Conservation (phyloP, 176 grass and related monocot species). For the Cymbopogon citratus region DNA sequence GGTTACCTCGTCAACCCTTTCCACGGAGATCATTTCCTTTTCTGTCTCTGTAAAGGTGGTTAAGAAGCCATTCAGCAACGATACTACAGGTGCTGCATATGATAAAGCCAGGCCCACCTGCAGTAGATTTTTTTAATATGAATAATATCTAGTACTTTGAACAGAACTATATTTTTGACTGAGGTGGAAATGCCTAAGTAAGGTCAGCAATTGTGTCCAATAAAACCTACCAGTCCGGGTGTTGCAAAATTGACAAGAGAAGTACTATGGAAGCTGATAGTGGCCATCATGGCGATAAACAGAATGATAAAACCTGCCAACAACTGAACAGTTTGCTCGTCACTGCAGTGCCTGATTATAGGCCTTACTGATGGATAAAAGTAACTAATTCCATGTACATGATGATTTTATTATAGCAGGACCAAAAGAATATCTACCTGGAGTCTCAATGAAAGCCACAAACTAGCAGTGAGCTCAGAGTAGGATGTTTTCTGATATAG, state of each 20-base stretch:
- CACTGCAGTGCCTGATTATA: slow-evolving; percentile 9
- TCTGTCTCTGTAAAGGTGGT: slow-evolving; percentile 96
- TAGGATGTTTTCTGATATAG: slow-evolving; percentile 92
- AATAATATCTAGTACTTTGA: slow-evolving; percentile 16
- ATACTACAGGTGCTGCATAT: slow-evolving; percentile 85
- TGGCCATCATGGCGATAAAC: slow-evolving; percentile 80
- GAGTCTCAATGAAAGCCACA: slow-evolving; percentile 91
- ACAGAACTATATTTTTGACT: not conserved
- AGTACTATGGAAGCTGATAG: slow-evolving; percentile 46
- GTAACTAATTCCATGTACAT: not conserved
- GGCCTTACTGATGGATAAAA: not conserved
- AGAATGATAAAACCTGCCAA: slow-evolving; percentile 85
- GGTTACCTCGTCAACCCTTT: slow-evolving; percentile 82
- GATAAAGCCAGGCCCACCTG: slow-evolving; percentile 89
- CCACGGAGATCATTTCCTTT: slow-evolving; percentile 96
- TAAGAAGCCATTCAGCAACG: slow-evolving; percentile 82
- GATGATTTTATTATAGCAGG: not conserved
- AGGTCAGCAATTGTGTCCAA: not conserved
- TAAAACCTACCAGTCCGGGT: slow-evolving; percentile 69
- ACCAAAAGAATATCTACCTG: slow-evolving; percentile 40
- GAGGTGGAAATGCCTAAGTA: not conserved
- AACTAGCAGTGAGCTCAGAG: slow-evolving; percentile 68
- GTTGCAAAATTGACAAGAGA: slow-evolving; percentile 61
- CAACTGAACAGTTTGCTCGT: slow-evolving; percentile 55
- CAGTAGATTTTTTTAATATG: slow-evolving; percentile 12